Evolutionary conservation across 2,329 filamentous ascomycete species (phyloP).

Genomic region (Alternaria brassicicola): DNA sequence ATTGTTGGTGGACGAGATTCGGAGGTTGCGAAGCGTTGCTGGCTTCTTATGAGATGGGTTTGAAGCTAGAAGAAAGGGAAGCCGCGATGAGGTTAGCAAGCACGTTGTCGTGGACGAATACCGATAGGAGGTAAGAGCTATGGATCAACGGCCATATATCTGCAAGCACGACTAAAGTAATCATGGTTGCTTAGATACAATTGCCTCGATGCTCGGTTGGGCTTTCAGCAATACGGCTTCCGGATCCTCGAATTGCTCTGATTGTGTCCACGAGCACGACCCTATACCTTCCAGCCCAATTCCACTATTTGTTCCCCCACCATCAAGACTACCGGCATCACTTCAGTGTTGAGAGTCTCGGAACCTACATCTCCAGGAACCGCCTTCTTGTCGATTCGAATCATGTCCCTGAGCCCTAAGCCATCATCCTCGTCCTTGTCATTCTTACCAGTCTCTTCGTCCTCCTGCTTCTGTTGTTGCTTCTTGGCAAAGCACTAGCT

Average conservation of each 20-base stretch:
- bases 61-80: neutral
- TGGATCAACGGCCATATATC: neutral
- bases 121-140: neutral
- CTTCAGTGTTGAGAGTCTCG: neutral
- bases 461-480: neutral
- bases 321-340: neutral
- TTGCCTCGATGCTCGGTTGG: neutral
- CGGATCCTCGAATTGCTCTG: neutral
- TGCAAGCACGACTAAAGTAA: neutral
- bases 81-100: neutral
- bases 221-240: no score
- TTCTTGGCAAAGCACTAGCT: no score
- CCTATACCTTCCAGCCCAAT: neutral
- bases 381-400: neutral
- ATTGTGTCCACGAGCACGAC: neutral
- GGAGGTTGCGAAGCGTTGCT: neutral
- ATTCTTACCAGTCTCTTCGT: neutral
- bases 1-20: constrained; percentile 13
- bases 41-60: neutral
- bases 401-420: neutral
- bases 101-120: neutral
- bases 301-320: constrained; percentile 6
- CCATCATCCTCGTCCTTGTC: neutral
- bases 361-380: neutral
- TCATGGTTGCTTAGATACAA: neutral